Base-by-base conservation (phyloP, 163 green algal species). In the Chlamydomonas reinhardtii region DNA sequence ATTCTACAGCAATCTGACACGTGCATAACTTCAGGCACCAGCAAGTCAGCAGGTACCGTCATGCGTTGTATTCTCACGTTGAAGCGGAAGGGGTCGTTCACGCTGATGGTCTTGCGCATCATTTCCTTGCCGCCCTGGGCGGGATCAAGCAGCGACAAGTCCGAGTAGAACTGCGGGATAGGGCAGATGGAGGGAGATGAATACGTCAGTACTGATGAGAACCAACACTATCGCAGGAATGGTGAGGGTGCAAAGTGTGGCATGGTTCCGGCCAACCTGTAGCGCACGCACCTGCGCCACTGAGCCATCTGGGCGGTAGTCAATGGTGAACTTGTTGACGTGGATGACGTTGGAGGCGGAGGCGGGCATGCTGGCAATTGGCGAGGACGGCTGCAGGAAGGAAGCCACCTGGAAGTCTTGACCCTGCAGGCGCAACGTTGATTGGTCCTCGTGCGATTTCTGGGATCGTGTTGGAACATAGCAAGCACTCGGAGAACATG, bases 61-160 rank as follows among this genome's bases (percentile, higher is more conserved):
- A 9, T 17, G 48, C 48, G 48, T 56, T 22, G 14, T 1, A 19
- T 9, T 14, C 77, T 25, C 66, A 78, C 79, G 69, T 90, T 72
- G 77, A 92, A 98, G 0, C 97, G 91, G 81, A 99, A 95, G 19
- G 98, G 98, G 73, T 98, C 90, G 89, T 99, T 99, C 9, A 99
- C 98, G 31, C 87, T 97, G 83, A 99, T 98, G 19, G 85, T 94
- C 92, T 98, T 98, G 59, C 83, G 84, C 56, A 90, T 54, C 43
- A 97, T 62, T 81, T 95, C 76, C n/a, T 78, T 66, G n/a, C 80
- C 84, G 32, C 90, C 83, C 32, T 95, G 54, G 64, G 6, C 37
- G 2, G 79, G 79, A 32, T 85, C 79, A 3, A 62, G 9, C 52
- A 85, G 66, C 12, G 79, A 72, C 16, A 85, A 69, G 69, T 85